Base-by-base conservation (phyloP, 2,329 filamentous ascomycete species). In the Nakataea oryzae region DNA sequence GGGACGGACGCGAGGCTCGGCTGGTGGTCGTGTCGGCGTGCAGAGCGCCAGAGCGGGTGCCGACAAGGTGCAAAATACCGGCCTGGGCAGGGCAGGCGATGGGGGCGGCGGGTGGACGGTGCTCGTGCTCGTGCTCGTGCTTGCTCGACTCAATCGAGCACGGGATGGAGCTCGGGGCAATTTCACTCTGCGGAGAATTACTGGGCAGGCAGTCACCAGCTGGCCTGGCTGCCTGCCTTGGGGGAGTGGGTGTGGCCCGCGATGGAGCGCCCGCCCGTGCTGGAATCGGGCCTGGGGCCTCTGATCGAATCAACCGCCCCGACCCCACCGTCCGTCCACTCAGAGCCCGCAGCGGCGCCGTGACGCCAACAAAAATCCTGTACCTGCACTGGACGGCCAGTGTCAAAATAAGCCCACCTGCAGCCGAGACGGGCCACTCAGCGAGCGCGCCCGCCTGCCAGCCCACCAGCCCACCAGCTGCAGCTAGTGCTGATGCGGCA, bases 271-370 rank as follows among this genome's bases (percentile, higher is more conserved):
- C 41, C 17, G 41, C 17, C 17, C 41, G 21, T 50, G 5, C 41
- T 50, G 17, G 41, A 5, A 41, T 21, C 41, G 41, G 54, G 27
- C 27, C 13, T 54, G 58, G 58, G 26, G 59, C 60, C 50, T 61
- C 41, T 54, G 60, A 54, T 29, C 32, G 60, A 41, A 57, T 32
- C 60, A 30, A 8, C 21, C 54, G 12, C 28, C 29, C 56, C 41
- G 32, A 55, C 59, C 60, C 60, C 47, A 61, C 32, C 54, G 60
- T 41, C 32, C 54, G 60, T 41, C 54, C 54, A 61, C 30, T 24
- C 30, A 57, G 17, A 61, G 54, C 54, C 50, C 59, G 56, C 50
- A 56, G 57, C 30, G 59, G 55, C 50, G 21, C 29, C 28, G 56
- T 57, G 60, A 61, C 54, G 41, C 54, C 34, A 55, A 55, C 41